These are phyloP conservation scores for Ascomycota sp. DNA, from an alignment of 2,329 filamentous ascomycete species.

Conservation along the genomic window DNA sequence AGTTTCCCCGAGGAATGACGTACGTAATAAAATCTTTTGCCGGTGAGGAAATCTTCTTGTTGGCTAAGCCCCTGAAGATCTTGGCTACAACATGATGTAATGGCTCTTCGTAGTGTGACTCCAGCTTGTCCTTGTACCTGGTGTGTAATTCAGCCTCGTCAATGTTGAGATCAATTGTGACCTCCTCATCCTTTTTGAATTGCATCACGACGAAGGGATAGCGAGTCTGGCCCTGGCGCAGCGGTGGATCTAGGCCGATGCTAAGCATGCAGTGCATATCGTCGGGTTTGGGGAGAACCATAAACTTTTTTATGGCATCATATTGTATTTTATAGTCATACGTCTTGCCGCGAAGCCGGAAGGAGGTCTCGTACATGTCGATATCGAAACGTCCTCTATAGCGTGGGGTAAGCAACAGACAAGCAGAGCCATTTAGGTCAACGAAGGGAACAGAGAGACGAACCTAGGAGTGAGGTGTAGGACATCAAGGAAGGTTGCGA, in stretches of 20 bases:
- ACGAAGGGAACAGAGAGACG: constrained; percentile 3
- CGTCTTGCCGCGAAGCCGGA: constrained; percentile 90
- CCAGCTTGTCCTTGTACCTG: constrained; percentile 73
- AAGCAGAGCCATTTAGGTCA: not conserved
- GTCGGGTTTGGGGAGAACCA: constrained; percentile 95
- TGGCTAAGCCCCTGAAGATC: constrained; percentile 81
- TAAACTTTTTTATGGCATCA: constrained; percentile 94
- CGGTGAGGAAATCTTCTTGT: constrained; percentile 84
- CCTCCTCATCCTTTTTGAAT: constrained; percentile 92
- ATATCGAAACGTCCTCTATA: constrained; percentile 92
- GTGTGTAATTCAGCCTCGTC: constrained; percentile 67
- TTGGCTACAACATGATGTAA: constrained; percentile 84
- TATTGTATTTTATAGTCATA: constrained; percentile 99
- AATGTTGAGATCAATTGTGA: constrained; percentile 88
- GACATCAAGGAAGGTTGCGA: constrained; percentile 89
- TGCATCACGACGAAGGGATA: constrained; percentile 99
- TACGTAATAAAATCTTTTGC: constrained; percentile 80
- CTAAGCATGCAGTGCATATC: constrained; percentile 89
- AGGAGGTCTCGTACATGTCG: constrained; percentile 96
- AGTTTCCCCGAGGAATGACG: too few relatives aligned
- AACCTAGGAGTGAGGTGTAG: constrained; percentile 87
- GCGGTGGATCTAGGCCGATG: constrained; percentile 77
- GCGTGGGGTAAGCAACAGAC: not conserved
- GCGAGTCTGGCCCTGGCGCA: constrained; percentile 88
- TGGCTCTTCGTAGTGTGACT: constrained; percentile 77